phyloP scores from a whole-genome alignment of 345 rosid species.

The Diplotaxis tenuifolia region DNA sequence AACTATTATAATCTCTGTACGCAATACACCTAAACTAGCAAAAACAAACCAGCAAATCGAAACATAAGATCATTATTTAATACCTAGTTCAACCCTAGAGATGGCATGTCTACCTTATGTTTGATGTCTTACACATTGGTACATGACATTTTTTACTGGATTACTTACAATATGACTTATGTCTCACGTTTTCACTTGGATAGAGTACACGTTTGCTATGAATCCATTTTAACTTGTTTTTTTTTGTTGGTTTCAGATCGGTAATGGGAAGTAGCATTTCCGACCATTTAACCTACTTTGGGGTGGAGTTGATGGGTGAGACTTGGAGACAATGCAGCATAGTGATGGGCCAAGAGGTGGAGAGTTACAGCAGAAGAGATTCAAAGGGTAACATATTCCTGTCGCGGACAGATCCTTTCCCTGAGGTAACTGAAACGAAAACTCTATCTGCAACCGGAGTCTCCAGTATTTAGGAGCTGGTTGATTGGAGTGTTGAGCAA shows the following conservation, averaged over 20 bases:
- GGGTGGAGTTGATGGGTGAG: conserved; percentile 57
- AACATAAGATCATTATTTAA: neutral
- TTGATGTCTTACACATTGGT: neutral
- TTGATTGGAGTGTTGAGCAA: conserved; percentile 3
- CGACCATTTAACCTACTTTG: conserved; percentile 73
- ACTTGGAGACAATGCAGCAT: conserved; percentile 70
- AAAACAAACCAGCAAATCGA: neutral
- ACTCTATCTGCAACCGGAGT: conserved; percentile 16
- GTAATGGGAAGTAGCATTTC: conserved; percentile 70
- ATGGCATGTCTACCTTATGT: neutral
- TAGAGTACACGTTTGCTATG: neutral
- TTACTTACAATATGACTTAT: neutral
- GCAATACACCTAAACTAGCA: neutral
- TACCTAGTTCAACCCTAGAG: neutral
- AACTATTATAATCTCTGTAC: neutral
- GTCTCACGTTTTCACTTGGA: neutral
- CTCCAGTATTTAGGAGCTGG: conserved; percentile 12
- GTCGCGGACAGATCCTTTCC: conserved; percentile 40
- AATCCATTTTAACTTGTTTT: conserved; percentile 10
- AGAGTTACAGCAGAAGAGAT: conserved; percentile 50
- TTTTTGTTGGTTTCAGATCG: conserved; percentile 47
- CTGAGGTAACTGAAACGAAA: conserved; percentile 35
- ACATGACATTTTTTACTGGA: neutral
- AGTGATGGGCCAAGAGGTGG: conserved; percentile 48
- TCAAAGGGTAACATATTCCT: conserved; percentile 58